Evolutionary conservation across 163 green algal species (phyloP).

Genomic region (Trebouxia gelatinosa): DNA sequence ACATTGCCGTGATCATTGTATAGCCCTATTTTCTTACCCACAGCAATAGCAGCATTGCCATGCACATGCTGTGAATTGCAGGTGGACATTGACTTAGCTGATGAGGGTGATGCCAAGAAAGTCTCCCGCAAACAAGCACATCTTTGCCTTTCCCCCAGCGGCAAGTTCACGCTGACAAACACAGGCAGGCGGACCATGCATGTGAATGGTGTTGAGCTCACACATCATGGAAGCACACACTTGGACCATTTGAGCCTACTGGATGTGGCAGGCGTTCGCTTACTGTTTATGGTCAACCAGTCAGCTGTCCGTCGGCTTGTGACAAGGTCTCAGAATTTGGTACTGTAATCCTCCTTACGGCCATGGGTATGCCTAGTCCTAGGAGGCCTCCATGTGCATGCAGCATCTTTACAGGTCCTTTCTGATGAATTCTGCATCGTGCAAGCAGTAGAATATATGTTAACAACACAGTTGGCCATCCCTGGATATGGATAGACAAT

Average conservation of each 20-base stretch:
- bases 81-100: slow-evolving; percentile 50
- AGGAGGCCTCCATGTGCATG: too few species aligned
- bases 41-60: too few species aligned
- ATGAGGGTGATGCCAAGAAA: slow-evolving; percentile 10
- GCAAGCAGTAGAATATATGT: too few species aligned
- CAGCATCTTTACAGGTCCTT: too few species aligned
- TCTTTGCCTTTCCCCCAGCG: slow-evolving; percentile 39
- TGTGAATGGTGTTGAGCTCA: slow-evolving; percentile 38
- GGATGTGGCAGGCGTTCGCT: slow-evolving; percentile 36
- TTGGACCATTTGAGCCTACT: slow-evolving; percentile 54
- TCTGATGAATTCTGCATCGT: too few species aligned
- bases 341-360: too few species aligned
- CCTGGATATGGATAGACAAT: too few species aligned
- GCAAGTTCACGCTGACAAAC: slow-evolving; percentile 42
- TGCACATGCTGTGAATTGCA: background rate
- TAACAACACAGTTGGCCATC: too few species aligned
- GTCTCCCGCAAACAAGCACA: slow-evolving; percentile 51
- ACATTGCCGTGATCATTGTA: background rate
- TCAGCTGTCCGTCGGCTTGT: slow-evolving; percentile 31
- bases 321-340: slow-evolving; percentile 28
- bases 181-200: slow-evolving; percentile 37
- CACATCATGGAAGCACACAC: background rate
- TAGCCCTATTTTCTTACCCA: background rate
- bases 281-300: slow-evolving; percentile 55
- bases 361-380: too few species aligned